Base-by-base conservation (phyloP, 768 basidiomycete species). In the Pisolithus marmoratus region DNA sequence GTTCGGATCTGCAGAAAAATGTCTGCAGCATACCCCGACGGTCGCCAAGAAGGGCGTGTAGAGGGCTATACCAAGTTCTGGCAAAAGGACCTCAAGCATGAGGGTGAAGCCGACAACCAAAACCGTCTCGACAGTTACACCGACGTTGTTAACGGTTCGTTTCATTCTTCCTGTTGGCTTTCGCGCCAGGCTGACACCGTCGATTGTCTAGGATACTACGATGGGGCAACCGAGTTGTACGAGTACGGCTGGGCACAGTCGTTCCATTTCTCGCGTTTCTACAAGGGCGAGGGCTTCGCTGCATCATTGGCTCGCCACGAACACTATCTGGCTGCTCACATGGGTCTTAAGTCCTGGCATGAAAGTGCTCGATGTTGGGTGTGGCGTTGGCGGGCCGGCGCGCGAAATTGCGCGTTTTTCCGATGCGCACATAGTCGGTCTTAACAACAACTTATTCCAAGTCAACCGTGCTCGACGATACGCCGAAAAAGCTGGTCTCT, bases 381-480 rank as follows among this genome's bases (percentile, higher is more conserved):
- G 96, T 68, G 96, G 96, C 66, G 87, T 99, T 49, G 96, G 96
- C 45, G 96, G 96, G 0, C 96, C 96, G 22, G 96, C 96, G 8
- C 82, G 95, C 45, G 90, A 94, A 68, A 99, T 99, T 61, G 90
- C 93, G 4, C 81, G 80, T 42, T 99, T 98, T 73, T 74, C 90
- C 8, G 94, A 96, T 64, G 86, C 80, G 34, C 73, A 83, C 50
- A 84, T 97, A 56, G 74, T 89, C 57, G 94, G 94, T 38, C 57
- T 96, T 55, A 97, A 96, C 76, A 97, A 95, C 79, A 98, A 98
- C 70, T 89, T 87, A 57, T 96, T 90, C 78, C 96, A 98, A 72
- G 73, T 97, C 38, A 78, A 81, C 49, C 82, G 91, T n/a, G 96
- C 94, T 15, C 77, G 80, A 52, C 80, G 77, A 67, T 93, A 96